These are phyloP conservation scores for Pichia sp. DNA, from an alignment of 1,139 yeast species.

Conservation along the genomic window DNA sequence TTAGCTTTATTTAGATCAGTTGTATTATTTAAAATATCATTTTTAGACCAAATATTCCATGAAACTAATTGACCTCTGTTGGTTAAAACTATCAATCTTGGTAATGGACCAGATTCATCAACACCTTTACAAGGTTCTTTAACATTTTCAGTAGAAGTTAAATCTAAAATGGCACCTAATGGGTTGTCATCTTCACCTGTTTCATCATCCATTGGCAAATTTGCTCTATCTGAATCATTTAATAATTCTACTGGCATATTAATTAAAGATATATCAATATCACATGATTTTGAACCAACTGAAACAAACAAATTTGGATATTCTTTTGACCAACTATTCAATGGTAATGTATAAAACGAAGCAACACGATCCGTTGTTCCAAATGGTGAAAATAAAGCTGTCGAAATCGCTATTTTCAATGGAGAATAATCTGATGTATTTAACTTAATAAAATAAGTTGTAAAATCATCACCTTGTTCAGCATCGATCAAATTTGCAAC, in stretches of 20 bases:
- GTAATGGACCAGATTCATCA: conserved; percentile 52
- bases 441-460: conserved; percentile 6
- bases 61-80: conserved; percentile 55
- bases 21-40: conserved; percentile 36
- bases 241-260: conserved; percentile 36
- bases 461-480: conserved; percentile 8
- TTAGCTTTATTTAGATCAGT: conserved; percentile 16
- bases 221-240: conserved; percentile 67
- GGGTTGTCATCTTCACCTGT: conserved; percentile 65
- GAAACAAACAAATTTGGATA: conserved; percentile 36
- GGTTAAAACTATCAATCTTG: conserved; percentile 56
- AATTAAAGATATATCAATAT: conserved; percentile 41
- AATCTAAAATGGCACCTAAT: conserved; percentile 61
- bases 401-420: conserved; percentile 22
- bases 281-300: conserved; percentile 60
- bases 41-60: conserved; percentile 59
- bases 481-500: conserved; percentile 6
- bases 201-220: conserved; percentile 61
- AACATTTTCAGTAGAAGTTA: conserved; percentile 40
- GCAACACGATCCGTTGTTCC: conserved; percentile 47
- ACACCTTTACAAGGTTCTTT: conserved; percentile 52
- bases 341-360: conserved; percentile 39
- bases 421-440: background rate
- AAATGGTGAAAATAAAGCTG: conserved; percentile 34
- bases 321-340: conserved; percentile 41